These are phyloP conservation scores for Austroboletus rostrupii DNA, from an alignment of 1,284 basidiomycete species.

Conservation along the genomic window DNA sequence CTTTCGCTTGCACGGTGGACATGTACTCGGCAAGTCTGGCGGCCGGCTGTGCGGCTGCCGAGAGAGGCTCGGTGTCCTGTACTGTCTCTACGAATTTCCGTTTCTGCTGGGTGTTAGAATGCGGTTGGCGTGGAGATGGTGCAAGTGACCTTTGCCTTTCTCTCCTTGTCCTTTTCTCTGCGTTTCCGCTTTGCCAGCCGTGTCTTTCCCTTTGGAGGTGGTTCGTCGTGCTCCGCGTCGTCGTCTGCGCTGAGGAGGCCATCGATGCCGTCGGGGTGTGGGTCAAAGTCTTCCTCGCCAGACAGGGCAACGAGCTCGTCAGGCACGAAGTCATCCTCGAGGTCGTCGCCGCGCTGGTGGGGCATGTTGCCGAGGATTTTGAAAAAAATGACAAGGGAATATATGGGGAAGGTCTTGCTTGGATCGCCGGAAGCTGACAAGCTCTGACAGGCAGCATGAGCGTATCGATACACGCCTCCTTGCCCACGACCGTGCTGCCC, in stretches of 20 bases:
- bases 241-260: slow-evolving; percentile 45
- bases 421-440: background rate
- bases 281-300: slow-evolving; percentile 51
- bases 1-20: slow-evolving; percentile 56
- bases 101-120: slow-evolving; percentile 42
- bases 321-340: slow-evolving; percentile 75
- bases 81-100: slow-evolving; percentile 51
- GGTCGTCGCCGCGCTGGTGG: slow-evolving; percentile 60
- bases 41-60: slow-evolving; percentile 56
- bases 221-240: slow-evolving; percentile 33
- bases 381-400: background rate
- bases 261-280: slow-evolving; percentile 38
- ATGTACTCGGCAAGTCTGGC: slow-evolving; percentile 57
- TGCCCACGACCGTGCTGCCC: slow-evolving; percentile 9
- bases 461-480: slow-evolving; percentile 21
- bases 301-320: slow-evolving; percentile 66
- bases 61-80: slow-evolving; percentile 39
- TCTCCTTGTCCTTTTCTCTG: slow-evolving; percentile 66
- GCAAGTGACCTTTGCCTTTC: slow-evolving; percentile 53
- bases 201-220: slow-evolving; percentile 25
- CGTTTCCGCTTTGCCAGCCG: slow-evolving; percentile 60
- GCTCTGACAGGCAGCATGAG: slow-evolving; percentile 26
- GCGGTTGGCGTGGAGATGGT: slow-evolving; percentile 13
- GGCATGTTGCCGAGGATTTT: slow-evolving; percentile 25
- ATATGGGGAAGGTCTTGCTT: too few species aligned